Evolutionary conservation across 2,329 filamentous ascomycete genomes (phyloP), one percentile per base, ranked within the genome.

Genomic region (Didymella lethalis): DNA sequence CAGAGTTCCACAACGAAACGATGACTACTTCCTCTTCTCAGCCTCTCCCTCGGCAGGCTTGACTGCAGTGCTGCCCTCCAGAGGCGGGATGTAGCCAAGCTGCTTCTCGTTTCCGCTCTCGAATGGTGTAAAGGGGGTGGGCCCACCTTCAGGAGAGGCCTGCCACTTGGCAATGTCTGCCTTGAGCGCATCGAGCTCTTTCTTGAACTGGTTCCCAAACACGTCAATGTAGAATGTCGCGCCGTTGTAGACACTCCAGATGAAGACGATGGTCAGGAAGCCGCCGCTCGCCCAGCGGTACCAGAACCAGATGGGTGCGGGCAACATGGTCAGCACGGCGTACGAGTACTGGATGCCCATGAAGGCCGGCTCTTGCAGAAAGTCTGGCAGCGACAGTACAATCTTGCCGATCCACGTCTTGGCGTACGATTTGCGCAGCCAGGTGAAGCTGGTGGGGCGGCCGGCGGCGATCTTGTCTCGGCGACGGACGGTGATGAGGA

Each of bases 171-270:
- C 86, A 8, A 99, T 93, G 72, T 99, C 95, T 54, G 87, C 87
- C 78, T 90, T 93, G 80, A 99, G 85, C 51, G 89, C 85, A 75
- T 99, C 93, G 12, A 99, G 83, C 77, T 99, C 95, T 74, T 94
- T 97, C 81, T 99, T 92, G 83, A 99, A 98, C 2, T 93, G 88
- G 70, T 91, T 96, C 53, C 96, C 95, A 75, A 98, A 99, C 1
- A 98, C 92, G 70, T 99, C 95, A 72, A 99, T 98, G 78, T 99
- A 99, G 78, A 91, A 99, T 0, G 93, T 98, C 18, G 95, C 92
- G 31, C 95, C 95, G 69, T 99, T 99, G 81, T 97, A 96, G 55
- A 97, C 90, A 68, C 92, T 96, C 93, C 93, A 97, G 43, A 87
- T 84, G 73, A 99, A 98, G n/a, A 99, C 88, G 2, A 86, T 80